phyloP scores from a whole-genome alignment of 2,329 filamentous ascomycete genomes.

The Fusarium buharicum region DNA sequence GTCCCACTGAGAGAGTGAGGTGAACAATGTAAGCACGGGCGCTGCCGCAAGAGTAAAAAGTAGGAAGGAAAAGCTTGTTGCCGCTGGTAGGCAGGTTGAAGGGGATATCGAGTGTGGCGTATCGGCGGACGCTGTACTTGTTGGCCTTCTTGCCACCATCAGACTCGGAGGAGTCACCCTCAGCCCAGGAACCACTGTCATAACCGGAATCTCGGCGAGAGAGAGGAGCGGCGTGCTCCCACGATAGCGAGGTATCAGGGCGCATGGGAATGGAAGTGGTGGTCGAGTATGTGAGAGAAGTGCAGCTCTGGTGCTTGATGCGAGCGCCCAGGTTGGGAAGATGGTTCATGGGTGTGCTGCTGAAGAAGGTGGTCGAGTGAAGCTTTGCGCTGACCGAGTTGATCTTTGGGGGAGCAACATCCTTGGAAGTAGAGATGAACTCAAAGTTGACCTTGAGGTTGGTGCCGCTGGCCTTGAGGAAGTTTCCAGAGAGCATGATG shows the following conservation, averaged over 20 bases:
- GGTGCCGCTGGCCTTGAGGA: conserved; percentile 55
- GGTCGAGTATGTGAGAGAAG: conserved; percentile 59
- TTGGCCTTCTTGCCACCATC: conserved; percentile 43
- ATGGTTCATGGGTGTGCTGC: conserved; percentile 56
- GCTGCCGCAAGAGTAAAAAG: conserved; percentile 68
- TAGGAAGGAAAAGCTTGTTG: conserved; percentile 64
- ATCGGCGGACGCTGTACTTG: conserved; percentile 53
- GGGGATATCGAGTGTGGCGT: conserved; percentile 58
- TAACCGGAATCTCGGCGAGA: conserved; percentile 65
- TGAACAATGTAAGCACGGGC: conserved; percentile 66
- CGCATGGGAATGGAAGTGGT: conserved; percentile 55
- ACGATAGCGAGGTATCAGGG: conserved; percentile 51
- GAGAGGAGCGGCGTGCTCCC: conserved; percentile 53
- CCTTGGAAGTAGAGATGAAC: conserved; percentile 58
- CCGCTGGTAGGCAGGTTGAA: conserved; percentile 59
- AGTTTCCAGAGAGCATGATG: conserved; percentile 62
- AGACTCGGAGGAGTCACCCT: conserved; percentile 51
- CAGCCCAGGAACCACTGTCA: conserved; percentile 53
- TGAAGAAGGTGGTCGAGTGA: conserved; percentile 63
- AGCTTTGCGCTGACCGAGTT: conserved; percentile 62
- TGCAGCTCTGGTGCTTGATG: conserved; percentile 53
- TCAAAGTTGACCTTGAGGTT: conserved; percentile 57
- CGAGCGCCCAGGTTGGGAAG: conserved; percentile 64
- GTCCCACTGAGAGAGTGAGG: conserved; percentile 56
- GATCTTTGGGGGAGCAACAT: conserved; percentile 59